Conservation (phyloP, 2,329 filamentous ascomycete genomes). For the Cladophialophora psammophila region DNA sequence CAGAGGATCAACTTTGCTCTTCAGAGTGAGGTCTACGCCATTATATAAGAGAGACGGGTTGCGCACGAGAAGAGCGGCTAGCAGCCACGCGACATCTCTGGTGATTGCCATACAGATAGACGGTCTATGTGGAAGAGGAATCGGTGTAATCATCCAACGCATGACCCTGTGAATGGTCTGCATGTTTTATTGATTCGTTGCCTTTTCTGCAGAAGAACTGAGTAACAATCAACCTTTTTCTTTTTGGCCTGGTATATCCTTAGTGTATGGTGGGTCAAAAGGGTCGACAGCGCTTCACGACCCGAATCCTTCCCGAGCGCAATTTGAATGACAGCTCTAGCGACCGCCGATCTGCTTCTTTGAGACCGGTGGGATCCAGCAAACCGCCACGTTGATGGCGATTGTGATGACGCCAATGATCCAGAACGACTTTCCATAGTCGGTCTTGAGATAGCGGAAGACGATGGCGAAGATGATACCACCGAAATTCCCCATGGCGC, state of each 20-base stretch:
- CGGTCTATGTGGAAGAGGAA: background rate
- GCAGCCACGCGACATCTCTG: background rate
- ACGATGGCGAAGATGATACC: conserved; percentile 84
- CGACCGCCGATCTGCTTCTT: conserved; percentile 58
- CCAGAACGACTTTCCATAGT: conserved; percentile 78
- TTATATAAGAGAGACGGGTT: background rate
- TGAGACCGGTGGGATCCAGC: conserved; percentile 67
- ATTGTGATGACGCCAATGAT: conserved; percentile 81
- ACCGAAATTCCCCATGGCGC: conserved; percentile 82
- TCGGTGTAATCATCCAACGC: background rate
- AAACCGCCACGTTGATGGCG: conserved; percentile 70
- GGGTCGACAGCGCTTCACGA: background rate
- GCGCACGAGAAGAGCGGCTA: too few species aligned
- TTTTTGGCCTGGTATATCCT: background rate
- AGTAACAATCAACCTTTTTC: background rate
- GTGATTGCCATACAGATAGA: background rate
- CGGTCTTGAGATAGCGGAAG: conserved; percentile 74
- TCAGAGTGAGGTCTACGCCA: too few species aligned
- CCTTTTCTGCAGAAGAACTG: background rate
- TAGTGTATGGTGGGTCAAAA: background rate
- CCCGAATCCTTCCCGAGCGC: background rate
- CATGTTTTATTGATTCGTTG: background rate
- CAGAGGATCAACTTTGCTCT: too few species aligned
- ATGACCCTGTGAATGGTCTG: background rate
- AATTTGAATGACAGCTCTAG: conserved; percentile 5